Evolutionary conservation across 2,329 filamentous ascomycete genomes (phyloP).

Genomic region (Ascochyta rabiei): DNA sequence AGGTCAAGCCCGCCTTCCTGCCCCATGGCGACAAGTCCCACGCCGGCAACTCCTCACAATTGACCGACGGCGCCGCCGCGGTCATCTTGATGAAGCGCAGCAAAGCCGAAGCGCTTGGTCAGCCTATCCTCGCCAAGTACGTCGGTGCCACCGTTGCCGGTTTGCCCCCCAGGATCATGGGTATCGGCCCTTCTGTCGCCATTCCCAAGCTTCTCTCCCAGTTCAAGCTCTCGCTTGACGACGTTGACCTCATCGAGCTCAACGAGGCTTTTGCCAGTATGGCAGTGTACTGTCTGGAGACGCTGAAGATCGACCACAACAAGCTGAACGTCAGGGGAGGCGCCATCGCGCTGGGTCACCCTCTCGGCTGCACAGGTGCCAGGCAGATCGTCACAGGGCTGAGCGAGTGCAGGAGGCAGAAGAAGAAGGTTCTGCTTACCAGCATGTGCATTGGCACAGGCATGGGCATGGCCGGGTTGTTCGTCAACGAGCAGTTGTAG

Average conservation of each 20-base stretch:
- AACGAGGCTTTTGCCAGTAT: constrained; percentile 99
- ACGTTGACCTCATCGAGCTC: constrained; percentile 89
- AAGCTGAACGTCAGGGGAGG: constrained; percentile 85
- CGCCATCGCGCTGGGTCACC: constrained; percentile 83
- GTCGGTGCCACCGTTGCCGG: constrained; percentile 90
- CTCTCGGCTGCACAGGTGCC: constrained; percentile 77
- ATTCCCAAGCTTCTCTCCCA: constrained; percentile 83
- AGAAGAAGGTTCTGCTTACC: constrained; percentile 89
- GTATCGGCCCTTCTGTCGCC: constrained; percentile 77
- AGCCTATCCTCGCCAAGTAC: constrained; percentile 94
- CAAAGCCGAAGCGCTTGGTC: constrained; percentile 81
- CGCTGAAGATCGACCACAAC: constrained; percentile 69
- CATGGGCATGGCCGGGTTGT: constrained; percentile 70
- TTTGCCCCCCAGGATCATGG: constrained; percentile 93
- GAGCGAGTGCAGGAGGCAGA: constrained; percentile 80
- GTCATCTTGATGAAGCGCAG: constrained; percentile 93
- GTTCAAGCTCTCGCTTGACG: constrained; percentile 76
- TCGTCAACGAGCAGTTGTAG: constrained; percentile 65
- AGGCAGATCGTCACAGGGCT: constrained; percentile 88
- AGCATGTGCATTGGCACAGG: constrained; percentile 83
- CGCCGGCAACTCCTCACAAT: constrained; percentile 91
- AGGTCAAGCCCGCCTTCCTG: constrained; percentile 89
- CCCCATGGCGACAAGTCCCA: constrained; percentile 86
- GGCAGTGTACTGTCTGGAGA: constrained; percentile 85
- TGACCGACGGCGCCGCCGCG: constrained; percentile 92